Evolutionary conservation across 345 rosid genomes (phyloP), one percentile per base, ranked within the genome.

Genomic region (Mallotus nudiflorus): DNA sequence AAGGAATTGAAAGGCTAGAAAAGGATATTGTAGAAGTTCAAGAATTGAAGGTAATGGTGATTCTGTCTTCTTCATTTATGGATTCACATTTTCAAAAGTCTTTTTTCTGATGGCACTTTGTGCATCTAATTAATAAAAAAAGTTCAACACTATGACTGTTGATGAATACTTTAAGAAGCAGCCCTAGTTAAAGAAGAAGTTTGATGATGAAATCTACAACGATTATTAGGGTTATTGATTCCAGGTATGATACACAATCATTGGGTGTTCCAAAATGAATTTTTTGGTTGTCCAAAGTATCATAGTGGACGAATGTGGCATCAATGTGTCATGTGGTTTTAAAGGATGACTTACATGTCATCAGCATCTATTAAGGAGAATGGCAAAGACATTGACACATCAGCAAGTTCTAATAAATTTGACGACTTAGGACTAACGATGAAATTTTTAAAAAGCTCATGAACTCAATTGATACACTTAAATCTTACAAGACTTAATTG

Each of bases 121-220:
- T 64, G 54, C 54, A 11, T n/a, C n/a, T 27, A 46, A 64, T 28
- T 42, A 19, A 42, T 95, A 96, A 98, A 65, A 83, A 88, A 96
- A 89, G 82, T 63, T 96, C 72, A 89, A 97, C 85, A 92, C 99
- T 82, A 96, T 96, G 99, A 96, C 98, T 0, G 98, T 96, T 4
- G 96, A 96, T 16, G 99, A 96, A 68, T 96, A 96, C 89, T 96
- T 96, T 66, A 93, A 65, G 71, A 92, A 96, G 83, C 96, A 96
- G 72, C 99, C 99, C 0, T 98, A 96, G 74, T 86, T 96, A 66
- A 96, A 89, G 77, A 84, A 96, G 96, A 88, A 92, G 82, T 92
- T 92, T 29, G 99, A 96, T 73, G 99, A 96, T 28, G 99, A 92
- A 78, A 96, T 96, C 82, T 89, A 98, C 66, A 96, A 96, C 14